phyloP scores from a whole-genome alignment of 345 rosid genomes.

The Salix caprea region DNA sequence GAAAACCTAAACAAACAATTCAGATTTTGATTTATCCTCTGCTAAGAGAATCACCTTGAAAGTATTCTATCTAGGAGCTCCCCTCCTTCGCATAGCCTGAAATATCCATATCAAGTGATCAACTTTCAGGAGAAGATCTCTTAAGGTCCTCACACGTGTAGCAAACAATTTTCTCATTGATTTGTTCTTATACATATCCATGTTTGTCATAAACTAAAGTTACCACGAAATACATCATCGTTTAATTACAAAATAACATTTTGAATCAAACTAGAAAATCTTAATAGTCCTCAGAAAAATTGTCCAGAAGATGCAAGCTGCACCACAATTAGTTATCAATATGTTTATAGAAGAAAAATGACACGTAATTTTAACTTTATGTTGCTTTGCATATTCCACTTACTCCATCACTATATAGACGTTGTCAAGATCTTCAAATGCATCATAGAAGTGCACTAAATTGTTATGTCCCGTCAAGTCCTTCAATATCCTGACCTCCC shows the following conservation, averaged over 20 bases:
- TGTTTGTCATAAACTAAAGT: background rate
- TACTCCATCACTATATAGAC: slow-evolving; percentile 97
- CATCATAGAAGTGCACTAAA: slow-evolving; percentile 78
- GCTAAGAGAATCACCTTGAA: slow-evolving; percentile 53
- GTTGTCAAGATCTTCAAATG: slow-evolving; percentile 75
- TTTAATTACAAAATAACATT: no score
- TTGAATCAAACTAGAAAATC: background rate
- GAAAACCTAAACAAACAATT: background rate
- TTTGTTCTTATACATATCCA: background rate
- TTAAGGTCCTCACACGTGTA: background rate
- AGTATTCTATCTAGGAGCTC: slow-evolving; percentile 96
- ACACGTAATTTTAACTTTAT: background rate
- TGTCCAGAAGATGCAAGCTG: background rate
- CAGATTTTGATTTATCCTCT: background rate
- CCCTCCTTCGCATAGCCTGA: slow-evolving; percentile 95
- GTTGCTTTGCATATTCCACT: slow-evolving; percentile 19
- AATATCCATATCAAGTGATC: slow-evolving; percentile 13
- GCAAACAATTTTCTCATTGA: background rate
- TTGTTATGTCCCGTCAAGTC: slow-evolving; percentile 87
- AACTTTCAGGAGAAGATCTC: background rate
- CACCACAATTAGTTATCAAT: background rate
- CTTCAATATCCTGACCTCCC: slow-evolving; percentile 86
- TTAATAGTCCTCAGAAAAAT: background rate
- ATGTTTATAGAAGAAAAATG: background rate
- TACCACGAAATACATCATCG: background rate